Percentiles rank a stretch among this genome's conserved stretches.
Conservation (phyloP, 441 rosid species). For the Gossypium lobatum region DNA sequence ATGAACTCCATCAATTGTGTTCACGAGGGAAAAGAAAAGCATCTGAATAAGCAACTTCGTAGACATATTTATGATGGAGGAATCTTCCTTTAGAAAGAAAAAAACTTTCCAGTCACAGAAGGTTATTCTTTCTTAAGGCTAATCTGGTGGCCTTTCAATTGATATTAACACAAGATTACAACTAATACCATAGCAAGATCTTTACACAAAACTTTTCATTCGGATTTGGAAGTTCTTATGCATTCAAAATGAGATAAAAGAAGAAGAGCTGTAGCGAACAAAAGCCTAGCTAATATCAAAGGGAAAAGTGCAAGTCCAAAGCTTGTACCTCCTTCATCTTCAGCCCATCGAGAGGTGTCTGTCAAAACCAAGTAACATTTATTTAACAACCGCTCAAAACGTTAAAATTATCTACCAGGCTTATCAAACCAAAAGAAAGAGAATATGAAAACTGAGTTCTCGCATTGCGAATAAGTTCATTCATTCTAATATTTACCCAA, state of each 20-base stretch:
- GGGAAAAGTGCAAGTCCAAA: not conserved
- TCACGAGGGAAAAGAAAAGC: not conserved
- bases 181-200: not conserved
- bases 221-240: not conserved
- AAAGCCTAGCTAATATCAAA: not conserved
- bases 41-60: not conserved
- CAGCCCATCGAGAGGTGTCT: conserved; percentile 61
- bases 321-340: conserved; percentile 59
- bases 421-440: conserved; percentile 1
- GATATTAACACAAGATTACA: not conserved
- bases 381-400: not conserved
- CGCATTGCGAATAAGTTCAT: not conserved
- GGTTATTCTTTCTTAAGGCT: not conserved
- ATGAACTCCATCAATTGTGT: not conserved
- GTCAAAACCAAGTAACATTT: conserved; percentile 22
- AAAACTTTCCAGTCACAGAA: not conserved
- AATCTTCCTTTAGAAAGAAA: not conserved
- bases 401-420: not conserved
- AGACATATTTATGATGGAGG: not conserved
- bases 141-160: not conserved
- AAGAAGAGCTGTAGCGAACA: not conserved
- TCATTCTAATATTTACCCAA: not conserved
- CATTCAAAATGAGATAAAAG: not conserved
- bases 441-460: not conserved
- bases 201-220: not conserved